A percentile compares a stretch with the other conserved stretches of the same genome.
phyloP scores from a whole-genome alignment of 1,284 basidiomycete species.

The Ganoderma resinaceum region DNA sequence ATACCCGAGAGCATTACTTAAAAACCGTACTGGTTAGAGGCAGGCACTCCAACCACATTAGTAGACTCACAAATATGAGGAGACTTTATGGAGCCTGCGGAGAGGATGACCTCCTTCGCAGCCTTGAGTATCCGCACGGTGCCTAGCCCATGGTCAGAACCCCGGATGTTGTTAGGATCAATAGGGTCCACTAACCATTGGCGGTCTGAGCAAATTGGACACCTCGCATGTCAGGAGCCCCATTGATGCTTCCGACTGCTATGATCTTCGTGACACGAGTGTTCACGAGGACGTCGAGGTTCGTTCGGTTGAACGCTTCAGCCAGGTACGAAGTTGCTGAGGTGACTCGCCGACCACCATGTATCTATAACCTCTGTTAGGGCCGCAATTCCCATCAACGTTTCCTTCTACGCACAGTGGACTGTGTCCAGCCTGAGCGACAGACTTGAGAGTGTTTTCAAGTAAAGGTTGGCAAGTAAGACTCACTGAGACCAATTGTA shows the following conservation, averaged over 20 bases:
- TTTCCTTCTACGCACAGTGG: constrained; percentile 11
- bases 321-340: constrained; percentile 40
- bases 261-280: constrained; percentile 44
- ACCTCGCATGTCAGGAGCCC: constrained; percentile 35
- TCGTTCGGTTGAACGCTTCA: constrained; percentile 41
- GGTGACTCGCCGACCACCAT: constrained; percentile 34
- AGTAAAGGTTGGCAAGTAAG: not conserved
- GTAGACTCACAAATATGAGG: constrained; percentile 42
- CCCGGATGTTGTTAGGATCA: not conserved
- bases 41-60: not conserved
- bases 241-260: constrained; percentile 1
- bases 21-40: not conserved
- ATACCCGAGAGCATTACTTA: constrained; percentile 31
- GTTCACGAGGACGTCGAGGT: constrained; percentile 49
- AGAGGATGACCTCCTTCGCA: constrained; percentile 34
- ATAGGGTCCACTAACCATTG: constrained; percentile 21
- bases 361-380: constrained; percentile 10
- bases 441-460: not conserved
- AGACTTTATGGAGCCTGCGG: constrained; percentile 28
- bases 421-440: constrained; percentile 14
- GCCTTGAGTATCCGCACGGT: constrained; percentile 28
- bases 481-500: constrained; percentile 45
- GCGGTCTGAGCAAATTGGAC: constrained; percentile 41
- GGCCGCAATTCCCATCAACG: too few relatives aligned
- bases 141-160: not conserved